Base-by-base conservation (phyloP, 345 rosid genomes). In the Salix arbutifolia region DNA sequence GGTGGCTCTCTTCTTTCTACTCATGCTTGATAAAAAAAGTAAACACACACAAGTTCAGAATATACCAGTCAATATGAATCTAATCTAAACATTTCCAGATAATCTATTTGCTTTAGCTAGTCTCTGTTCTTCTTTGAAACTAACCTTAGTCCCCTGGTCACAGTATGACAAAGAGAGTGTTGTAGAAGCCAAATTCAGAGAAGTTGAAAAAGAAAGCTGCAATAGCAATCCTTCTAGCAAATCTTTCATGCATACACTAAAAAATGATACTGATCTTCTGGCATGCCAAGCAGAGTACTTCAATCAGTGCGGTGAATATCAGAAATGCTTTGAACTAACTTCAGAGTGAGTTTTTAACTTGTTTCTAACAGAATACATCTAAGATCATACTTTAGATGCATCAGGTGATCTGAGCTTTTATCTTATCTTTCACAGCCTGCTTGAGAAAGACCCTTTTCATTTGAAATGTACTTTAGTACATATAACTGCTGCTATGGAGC, bases 381-480 rank as follows among this genome's bases (percentile, higher is more conserved):
- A 74, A 53, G 13, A 11, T 64, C 60, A 74, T 70, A 52, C 58
- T 60, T 26, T 50, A n/a, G 62, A 58, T 77, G 64, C 77, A 37
- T 75, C 62, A 70, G 66, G 71, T 78, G 67, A 74, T 65, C 71
- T 35, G 28, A 75, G 21, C 77, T 72, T 72, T 73, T 73, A 61
- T 56, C 53, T 72, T 76, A 56, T 84, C 67, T 69, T 65, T 83
- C 75, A 62, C 80, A 96, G 97, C 40, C 82, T 93, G 80, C 99
- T 96, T 84, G 97, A 93, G 79, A 96, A 92, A 78, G 99, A 96
- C 81, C 99, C 99, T 77, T 96, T 93, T 85, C 99, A 96, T 85
- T 80, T 89, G 81, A 96, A 92, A 86, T 89, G 90, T 78, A 93
- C 95, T 8, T 73, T 91, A 83, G 95, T 93, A 73, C 97, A 96